These are phyloP conservation scores for Colletotrichum sp. DNA, from an alignment of 2,329 filamentous ascomycete species.

Conservation along the genomic window DNA sequence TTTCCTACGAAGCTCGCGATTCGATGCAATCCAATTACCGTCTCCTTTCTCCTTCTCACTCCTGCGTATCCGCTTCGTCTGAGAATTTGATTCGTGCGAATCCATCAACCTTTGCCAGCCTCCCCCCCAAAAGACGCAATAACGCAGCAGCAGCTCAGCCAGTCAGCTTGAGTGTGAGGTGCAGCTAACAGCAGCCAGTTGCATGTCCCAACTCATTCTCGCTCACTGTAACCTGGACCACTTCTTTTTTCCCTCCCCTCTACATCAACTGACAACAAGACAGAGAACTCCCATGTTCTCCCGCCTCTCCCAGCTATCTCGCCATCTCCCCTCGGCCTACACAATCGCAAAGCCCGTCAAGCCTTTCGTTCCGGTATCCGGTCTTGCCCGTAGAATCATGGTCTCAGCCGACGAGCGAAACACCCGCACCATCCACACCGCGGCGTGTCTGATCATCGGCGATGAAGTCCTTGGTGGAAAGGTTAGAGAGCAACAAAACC, in stretches of 20 bases:
- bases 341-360: slow-evolving; percentile 27
- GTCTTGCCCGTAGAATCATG: slow-evolving; percentile 43
- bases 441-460: slow-evolving; percentile 93
- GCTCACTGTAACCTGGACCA: neutral
- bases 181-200: neutral
- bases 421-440: slow-evolving; percentile 79
- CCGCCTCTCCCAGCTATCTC: slow-evolving; percentile 73
- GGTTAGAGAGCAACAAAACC: slow-evolving; percentile 49
- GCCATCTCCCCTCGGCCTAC: slow-evolving; percentile 60
- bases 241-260: neutral
- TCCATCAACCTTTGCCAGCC: neutral
- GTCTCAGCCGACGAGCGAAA: slow-evolving; percentile 58
- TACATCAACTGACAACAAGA: neutral
- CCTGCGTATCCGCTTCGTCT: neutral
- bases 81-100: slow-evolving; percentile 6
- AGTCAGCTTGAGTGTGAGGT: neutral
- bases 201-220: neutral
- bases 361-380: slow-evolving; percentile 25
- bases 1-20: neutral
- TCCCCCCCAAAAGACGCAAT: neutral
- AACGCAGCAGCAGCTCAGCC: neutral
- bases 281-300: slow-evolving; percentile 68
- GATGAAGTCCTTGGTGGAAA: slow-evolving; percentile 96
- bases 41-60: neutral
- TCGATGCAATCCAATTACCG: neutral